Evolutionary conservation across 169 alveolate species (phyloP).

Genomic region (Cytauxzoon felis): DNA sequence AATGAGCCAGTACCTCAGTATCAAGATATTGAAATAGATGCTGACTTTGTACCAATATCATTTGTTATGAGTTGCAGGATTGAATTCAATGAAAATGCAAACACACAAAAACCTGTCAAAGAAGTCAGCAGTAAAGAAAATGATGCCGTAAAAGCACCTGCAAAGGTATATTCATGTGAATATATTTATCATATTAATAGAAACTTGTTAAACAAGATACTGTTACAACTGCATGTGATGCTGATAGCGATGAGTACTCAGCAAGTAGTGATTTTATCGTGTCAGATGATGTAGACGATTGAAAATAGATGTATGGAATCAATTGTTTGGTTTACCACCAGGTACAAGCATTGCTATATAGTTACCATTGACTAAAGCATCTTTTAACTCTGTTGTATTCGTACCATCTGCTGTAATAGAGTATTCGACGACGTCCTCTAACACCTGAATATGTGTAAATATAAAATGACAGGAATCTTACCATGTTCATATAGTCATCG

Average conservation of each 20-base stretch:
- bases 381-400: slow-evolving; percentile 73
- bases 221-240: slow-evolving; percentile 4
- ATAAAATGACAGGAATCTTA: slow-evolving; percentile 1
- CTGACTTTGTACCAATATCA: slow-evolving; percentile 53
- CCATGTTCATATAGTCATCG: slow-evolving; percentile 93
- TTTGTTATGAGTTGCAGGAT: slow-evolving; percentile 70
- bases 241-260: slow-evolving; percentile 21
- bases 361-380: slow-evolving; percentile 77
- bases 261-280: background rate
- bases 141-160: slow-evolving; percentile 1
- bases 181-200: background rate
- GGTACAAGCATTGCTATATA: slow-evolving; percentile 82
- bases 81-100: slow-evolving; percentile 48
- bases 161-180: background rate
- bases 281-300: background rate
- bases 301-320: background rate
- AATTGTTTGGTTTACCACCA: slow-evolving; percentile 66
- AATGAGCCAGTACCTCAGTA: slow-evolving; percentile 47
- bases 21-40: slow-evolving; percentile 12
- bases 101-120: no score
- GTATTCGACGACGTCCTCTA: slow-evolving; percentile 83
- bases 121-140: no score
- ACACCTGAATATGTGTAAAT: slow-evolving; percentile 61
- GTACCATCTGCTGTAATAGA: slow-evolving; percentile 69
- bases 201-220: slow-evolving; percentile 8